Base-by-base conservation (phyloP, 1,284 basidiomycete genomes). In the Coriolopsis trogii region DNA sequence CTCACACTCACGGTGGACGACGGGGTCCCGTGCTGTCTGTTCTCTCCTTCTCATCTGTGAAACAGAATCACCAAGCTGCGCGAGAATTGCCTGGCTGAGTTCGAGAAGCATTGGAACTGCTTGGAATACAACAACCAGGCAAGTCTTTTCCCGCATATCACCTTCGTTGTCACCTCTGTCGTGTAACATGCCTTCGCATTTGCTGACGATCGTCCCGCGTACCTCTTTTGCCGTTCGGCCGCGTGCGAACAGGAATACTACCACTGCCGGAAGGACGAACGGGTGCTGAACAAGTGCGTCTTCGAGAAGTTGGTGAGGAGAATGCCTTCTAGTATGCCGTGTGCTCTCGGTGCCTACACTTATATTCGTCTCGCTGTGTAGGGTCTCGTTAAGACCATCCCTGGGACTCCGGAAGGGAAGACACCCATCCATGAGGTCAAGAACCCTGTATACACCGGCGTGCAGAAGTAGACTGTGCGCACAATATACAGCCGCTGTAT, bases 81-180 rank as follows among this genome's bases (percentile, higher is more conserved):
- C 57, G 91, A 96, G 71, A 91, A 91, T 72, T 99, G 97, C 70
- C 70, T 90, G 58, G 78, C 85, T 58, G 86, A 95, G 68, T 99
- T 95, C 67, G 87, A 98, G 62, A 81, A 84, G 18, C 97, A 99
- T 71, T 99, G 94, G 94, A 79, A 89, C 59, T 99, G 97, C 71
- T 75, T 99, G 59, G 97, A 99, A 73, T 77, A 80, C 68, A 91
- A 95, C 74, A 99, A 99, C 78, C 96, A 99, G 75, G 95, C 91
- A 53, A 51, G 82, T 71, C 15, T 34, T 9, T 23, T 10, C 8
- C 24, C 15, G 15, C 20, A 7, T 3, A 26, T 21, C 12, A n/a
- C n/a, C n/a, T n/a, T n/a, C n/a, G n/a, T n/a, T n/a, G n/a, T n/a
- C n/a, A n/a, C n/a, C n/a, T n/a, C n/a, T n/a, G n/a, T n/a, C n/a